Evolutionary conservation across 768 basidiomycete species (phyloP).

Genomic region (Xerocomellus amylosporus): DNA sequence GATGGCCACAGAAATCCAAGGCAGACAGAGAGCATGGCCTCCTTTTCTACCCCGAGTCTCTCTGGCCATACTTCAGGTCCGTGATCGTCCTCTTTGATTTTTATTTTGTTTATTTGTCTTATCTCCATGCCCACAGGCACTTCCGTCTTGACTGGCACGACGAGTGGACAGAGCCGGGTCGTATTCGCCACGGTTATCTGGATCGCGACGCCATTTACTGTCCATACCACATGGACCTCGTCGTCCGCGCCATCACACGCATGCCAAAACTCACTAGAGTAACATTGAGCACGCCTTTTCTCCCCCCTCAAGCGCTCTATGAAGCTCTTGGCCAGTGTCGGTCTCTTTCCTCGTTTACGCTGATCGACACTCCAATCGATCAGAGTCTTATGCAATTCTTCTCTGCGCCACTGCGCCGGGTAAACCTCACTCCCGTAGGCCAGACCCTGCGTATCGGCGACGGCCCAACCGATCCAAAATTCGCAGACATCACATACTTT

Average conservation of each 20-base stretch:
- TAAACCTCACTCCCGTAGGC: slow-evolving; percentile 34
- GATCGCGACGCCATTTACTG: slow-evolving; percentile 34
- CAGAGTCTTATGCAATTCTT: slow-evolving; percentile 33
- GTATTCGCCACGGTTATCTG: slow-evolving; percentile 31
- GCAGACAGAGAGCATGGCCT: slow-evolving; percentile 23
- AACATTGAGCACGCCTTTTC: slow-evolving; percentile 32
- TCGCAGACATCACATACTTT: slow-evolving; percentile 33
- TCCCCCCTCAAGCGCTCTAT: slow-evolving; percentile 31
- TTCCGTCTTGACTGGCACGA: slow-evolving; percentile 36
- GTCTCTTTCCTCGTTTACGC: slow-evolving; percentile 26
- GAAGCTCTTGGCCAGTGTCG: slow-evolving; percentile 27
- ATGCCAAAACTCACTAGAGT: slow-evolving; percentile 33
- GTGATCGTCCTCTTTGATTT: background rate
- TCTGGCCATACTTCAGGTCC: slow-evolving; percentile 34
- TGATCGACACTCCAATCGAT: slow-evolving; percentile 36
- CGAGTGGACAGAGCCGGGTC: slow-evolving; percentile 36
- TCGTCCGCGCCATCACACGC: slow-evolving; percentile 21
- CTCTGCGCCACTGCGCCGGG: slow-evolving; percentile 22
- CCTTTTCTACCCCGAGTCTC: slow-evolving; percentile 28
- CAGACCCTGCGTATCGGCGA: slow-evolving; percentile 35
- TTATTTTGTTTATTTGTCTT: background rate
- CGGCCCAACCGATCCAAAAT: slow-evolving; percentile 32
- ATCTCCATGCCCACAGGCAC: slow-evolving; percentile 20
- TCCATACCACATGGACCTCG: slow-evolving; percentile 27
- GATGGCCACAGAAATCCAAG: slow-evolving; percentile 34